A percentile compares a stretch with the other conserved stretches of the same genome.
Evolutionary conservation across 2,329 filamentous ascomycete genomes (phyloP).

Genomic region (Fusarium xyrophilum): DNA sequence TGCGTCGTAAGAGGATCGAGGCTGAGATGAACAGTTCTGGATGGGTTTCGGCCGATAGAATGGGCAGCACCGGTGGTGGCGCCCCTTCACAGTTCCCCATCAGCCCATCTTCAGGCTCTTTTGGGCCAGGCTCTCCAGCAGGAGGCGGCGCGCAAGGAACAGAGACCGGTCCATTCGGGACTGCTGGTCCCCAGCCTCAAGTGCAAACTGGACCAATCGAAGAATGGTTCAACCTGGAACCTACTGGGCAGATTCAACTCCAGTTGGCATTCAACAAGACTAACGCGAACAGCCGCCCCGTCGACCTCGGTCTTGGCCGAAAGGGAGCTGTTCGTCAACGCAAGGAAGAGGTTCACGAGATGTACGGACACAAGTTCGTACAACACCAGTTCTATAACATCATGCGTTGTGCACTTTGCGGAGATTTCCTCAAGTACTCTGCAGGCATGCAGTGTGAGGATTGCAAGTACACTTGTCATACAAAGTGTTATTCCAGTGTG

Average conservation of each 20-base stretch:
- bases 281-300: conserved; percentile 78
- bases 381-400: conserved; percentile 99
- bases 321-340: conserved; percentile 96
- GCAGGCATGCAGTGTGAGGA: conserved; percentile 99
- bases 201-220: conserved; percentile 73
- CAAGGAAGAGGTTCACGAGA: conserved; percentile 98
- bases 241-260: conserved; percentile 89
- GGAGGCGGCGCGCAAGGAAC: conserved; percentile 49
- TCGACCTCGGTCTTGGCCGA: conserved; percentile 89
- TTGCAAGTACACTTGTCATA: conserved; percentile 99
- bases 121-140: conserved; percentile 53
- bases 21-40: conserved; percentile 92
- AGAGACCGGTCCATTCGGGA: conserved; percentile 43
- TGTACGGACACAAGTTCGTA: conserved; percentile 99
- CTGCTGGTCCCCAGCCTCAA: conserved; percentile 55
- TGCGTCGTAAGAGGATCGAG: conserved; percentile 96
- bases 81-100: conserved; percentile 65
- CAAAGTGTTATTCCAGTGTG: conserved; percentile 94
- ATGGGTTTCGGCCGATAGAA: conserved; percentile 97
- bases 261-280: conserved; percentile 93
- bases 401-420: conserved; percentile 98
- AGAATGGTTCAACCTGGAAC: conserved; percentile 96
- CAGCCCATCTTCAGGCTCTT: conserved; percentile 54
- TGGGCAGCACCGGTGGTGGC: conserved; percentile 67
- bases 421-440: conserved; percentile 97